phyloP scores from a whole-genome alignment of 371 early-diverging fungal species.

The Thermomucor indicae-seudaticae region DNA sequence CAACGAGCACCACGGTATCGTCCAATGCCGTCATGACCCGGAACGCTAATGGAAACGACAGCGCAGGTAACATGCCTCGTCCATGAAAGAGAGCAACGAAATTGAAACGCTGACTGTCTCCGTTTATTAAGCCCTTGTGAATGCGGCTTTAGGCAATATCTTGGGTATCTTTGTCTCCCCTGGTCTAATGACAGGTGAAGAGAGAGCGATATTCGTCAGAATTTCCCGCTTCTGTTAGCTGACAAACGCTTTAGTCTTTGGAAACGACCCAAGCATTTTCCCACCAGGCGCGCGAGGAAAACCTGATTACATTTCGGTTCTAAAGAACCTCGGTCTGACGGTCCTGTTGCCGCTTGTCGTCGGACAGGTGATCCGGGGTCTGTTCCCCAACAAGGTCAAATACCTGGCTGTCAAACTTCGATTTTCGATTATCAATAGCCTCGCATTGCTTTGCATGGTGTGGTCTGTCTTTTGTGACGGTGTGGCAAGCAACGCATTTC shows the following conservation, averaged over 20 bases:
- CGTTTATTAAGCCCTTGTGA: conserved; percentile 47
- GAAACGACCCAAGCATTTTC: conserved; percentile 28
- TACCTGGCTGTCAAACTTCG: conserved; percentile 42
- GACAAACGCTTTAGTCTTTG: conserved; percentile 19
- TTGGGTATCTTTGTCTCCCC: conserved; percentile 69
- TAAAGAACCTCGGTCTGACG: conserved; percentile 56
- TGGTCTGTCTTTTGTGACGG: conserved; percentile 78
- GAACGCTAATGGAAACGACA: conserved; percentile 67
- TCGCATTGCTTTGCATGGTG: conserved; percentile 61
- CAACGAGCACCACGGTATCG: conserved; percentile 74
- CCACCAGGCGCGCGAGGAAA: conserved; percentile 36
- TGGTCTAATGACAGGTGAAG: conserved; percentile 51
- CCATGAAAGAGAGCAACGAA: not conserved
- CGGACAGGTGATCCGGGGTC: conserved; percentile 60
- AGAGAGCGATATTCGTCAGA: conserved; percentile 7
- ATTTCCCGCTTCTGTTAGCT: not conserved
- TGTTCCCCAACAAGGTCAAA: conserved; percentile 48
- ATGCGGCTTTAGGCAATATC: conserved; percentile 69
- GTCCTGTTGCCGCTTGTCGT: conserved; percentile 63
- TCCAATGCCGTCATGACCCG: conserved; percentile 80
- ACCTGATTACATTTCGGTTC: conserved; percentile 49
- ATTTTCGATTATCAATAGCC: conserved; percentile 55
- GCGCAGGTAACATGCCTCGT: conserved; percentile 43
- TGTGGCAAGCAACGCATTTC: conserved; percentile 53
- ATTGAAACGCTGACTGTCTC: not conserved